Evolutionary conservation across 768 basidiomycete genomes (phyloP).

Genomic region (Daedaleopsis nitida): DNA sequence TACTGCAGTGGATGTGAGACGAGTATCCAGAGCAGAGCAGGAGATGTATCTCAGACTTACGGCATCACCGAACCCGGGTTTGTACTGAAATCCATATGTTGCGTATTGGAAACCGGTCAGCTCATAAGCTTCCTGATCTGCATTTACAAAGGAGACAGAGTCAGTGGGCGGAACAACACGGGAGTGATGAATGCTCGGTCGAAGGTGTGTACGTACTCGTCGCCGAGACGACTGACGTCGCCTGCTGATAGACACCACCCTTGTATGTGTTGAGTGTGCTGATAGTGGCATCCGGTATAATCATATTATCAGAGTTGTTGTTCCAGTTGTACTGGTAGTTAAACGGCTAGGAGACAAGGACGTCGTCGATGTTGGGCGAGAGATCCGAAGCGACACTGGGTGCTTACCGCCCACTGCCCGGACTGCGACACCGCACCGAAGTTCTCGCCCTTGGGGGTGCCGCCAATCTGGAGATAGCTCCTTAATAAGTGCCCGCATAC

Average conservation of each 20-base stretch:
- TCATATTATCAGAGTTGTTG: conserved; percentile 59
- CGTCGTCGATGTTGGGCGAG: conserved; percentile 48
- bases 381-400: too few species aligned
- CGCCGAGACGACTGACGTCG: conserved; percentile 43
- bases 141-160: conserved; percentile 29
- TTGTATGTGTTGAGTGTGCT: conserved; percentile 63
- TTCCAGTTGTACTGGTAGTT: conserved; percentile 71
- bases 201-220: conserved; percentile 49
- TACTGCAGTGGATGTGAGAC: conserved; percentile 46
- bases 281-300: conserved; percentile 53
- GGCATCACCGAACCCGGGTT: conserved; percentile 60
- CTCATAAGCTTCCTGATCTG: conserved; percentile 59
- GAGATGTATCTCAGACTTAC: conserved; percentile 33
- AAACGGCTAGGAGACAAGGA: conserved; percentile 59
- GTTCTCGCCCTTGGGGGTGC: conserved; percentile 44
- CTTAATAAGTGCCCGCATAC: conserved; percentile 88
- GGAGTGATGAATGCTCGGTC: conserved; percentile 46
- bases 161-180: conserved; percentile 28
- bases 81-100: conserved; percentile 81
- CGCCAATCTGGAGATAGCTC: too few species aligned
- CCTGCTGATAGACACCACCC: conserved; percentile 83
- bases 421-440: conserved; percentile 80
- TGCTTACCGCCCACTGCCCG: conserved; percentile 78
- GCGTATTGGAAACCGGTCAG: conserved; percentile 53
- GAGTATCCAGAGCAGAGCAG: background rate